Base-by-base conservation (phyloP, 495 filamentous ascomycete genomes). In the Trypethelium eluteriae region DNA sequence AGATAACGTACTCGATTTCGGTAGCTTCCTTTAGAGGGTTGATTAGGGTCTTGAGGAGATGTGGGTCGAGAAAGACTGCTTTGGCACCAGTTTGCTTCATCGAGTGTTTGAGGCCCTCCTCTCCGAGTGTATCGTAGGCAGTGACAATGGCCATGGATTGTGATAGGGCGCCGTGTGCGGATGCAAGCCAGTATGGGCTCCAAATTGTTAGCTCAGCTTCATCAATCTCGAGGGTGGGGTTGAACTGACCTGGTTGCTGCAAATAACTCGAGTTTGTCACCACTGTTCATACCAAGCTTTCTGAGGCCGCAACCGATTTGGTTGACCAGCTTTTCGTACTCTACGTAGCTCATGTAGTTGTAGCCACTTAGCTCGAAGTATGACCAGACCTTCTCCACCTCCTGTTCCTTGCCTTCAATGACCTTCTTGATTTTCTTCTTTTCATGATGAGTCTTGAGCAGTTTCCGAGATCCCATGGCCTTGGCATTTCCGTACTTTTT, bases 351-450 rank as follows among this genome's bases (percentile, higher is more conserved):
- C 74, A 89, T 84, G 80, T 89, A 98, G 67, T 85, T 84, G 80
- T 96, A 98, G 67, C 79, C 84, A 74, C 90, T 90, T 75, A 95
- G 85, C 80, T 98, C 94, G 76, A 93, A 97, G 79, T 90, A 98
- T 62, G 86, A 89, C 94, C 94, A 98, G 68, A 90, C 83, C 87
- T 98, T 98, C 74, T 96, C 89, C 34, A 96, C 87, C 80, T 96
- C 88, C 71, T 83, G 76, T 78, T 96, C 90, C 71, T 89, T 84
- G 50, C 94, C 94, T 76, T 98, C 92, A 18, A 98, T 83, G 67
- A 93, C 82, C 83, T 96, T 98, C 88, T 96, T 97, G 73, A 98
- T 79, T 84, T 94, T 96, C 83, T 96, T 98, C 70, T 86, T 90
- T 80, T 98, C 94, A 64, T 88, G 81, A 76, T 98, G 94, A 6